Conservation (phyloP, 2,329 filamentous ascomycete genomes). For the Calonectria fujianensis region DNA sequence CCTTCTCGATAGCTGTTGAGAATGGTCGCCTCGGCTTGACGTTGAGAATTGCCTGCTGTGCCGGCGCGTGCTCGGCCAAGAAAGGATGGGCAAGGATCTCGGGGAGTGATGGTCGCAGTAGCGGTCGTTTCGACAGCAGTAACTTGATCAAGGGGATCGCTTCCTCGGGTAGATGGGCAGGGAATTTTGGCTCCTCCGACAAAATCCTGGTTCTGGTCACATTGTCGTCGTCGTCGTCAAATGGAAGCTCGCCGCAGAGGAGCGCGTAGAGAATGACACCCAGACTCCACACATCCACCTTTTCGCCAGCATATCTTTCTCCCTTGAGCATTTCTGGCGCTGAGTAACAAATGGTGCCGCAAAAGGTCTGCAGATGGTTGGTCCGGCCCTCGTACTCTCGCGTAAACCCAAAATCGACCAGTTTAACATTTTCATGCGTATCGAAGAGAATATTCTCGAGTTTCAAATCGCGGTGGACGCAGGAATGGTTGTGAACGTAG, state of each 20-base stretch:
- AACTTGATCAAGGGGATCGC: slow-evolving; percentile 85
- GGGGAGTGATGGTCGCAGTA: slow-evolving; percentile 86
- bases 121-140: slow-evolving; percentile 92
- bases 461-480: slow-evolving; percentile 97
- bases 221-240: slow-evolving; percentile 95
- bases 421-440: slow-evolving; percentile 97
- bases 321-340: slow-evolving; percentile 99
- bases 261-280: slow-evolving; percentile 90
- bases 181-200: slow-evolving; percentile 89
- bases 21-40: slow-evolving; percentile 88
- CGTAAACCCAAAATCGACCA: slow-evolving; percentile 98
- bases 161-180: slow-evolving; percentile 85
- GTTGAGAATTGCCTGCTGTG: slow-evolving; percentile 92
- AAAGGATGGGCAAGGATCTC: slow-evolving; percentile 94
- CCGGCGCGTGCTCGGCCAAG: slow-evolving; percentile 88
- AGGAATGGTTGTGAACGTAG: slow-evolving; percentile 96
- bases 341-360: slow-evolving; percentile 97
- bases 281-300: slow-evolving; percentile 96
- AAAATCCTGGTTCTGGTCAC: slow-evolving; percentile 90
- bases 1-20: slow-evolving; percentile 89
- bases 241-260: slow-evolving; percentile 90
- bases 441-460: slow-evolving; percentile 93
- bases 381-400: slow-evolving; percentile 96
- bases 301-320: slow-evolving; percentile 98
- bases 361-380: slow-evolving; percentile 97